Base-by-base conservation (phyloP, 805 yeast genomes). In the Saccharomycopsis malanga region DNA sequence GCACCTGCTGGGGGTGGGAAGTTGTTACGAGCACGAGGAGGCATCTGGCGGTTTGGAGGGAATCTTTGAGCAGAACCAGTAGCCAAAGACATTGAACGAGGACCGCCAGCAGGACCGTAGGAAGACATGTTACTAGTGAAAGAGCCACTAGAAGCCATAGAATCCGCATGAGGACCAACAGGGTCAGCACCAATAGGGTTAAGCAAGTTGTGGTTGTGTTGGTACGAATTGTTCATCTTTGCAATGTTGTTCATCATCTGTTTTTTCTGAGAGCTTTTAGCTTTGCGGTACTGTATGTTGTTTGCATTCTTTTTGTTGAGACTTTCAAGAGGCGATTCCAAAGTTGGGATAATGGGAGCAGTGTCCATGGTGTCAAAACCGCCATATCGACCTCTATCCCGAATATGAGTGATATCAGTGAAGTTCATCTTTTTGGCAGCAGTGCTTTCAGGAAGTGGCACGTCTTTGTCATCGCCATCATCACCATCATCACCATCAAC, bases 341-440 rank as follows among this genome's bases (percentile, higher is more conserved):
- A 46, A 0, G 87, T 83, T 4, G 94, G 94, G 34, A 85, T 83
- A 53, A 81, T 77, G 6, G 93, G 89, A 0, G 87, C 72, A 0
- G 89, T 72, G 53, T 81, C 87, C 46, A 68, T 61, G 35, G 59
- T 42, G 37, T 64, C 51, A 42, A 70, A 66, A 17, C 72, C 66
- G 3, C 81, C 82, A 58, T 81, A 82, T 27, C 86, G 75, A 4
- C 85, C 85, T 34, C 83, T 71, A 54, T 81, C 86, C 43, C 82
- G 67, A 1, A 81, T 63, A 42, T 80, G 81, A 21, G 78, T 66
- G 7, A 85, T 66, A 56, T 84, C 89, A 53, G 76, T 77, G 53
- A 81, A 80, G 0, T 87, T 74, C 53, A 82, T 64, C 22, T 62
- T 61, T 5, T 66, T 61, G 2, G 66, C 69, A 17, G 66, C 63